Base-by-base conservation (phyloP, 495 filamentous ascomycete species). In the Cercophora scortea region DNA sequence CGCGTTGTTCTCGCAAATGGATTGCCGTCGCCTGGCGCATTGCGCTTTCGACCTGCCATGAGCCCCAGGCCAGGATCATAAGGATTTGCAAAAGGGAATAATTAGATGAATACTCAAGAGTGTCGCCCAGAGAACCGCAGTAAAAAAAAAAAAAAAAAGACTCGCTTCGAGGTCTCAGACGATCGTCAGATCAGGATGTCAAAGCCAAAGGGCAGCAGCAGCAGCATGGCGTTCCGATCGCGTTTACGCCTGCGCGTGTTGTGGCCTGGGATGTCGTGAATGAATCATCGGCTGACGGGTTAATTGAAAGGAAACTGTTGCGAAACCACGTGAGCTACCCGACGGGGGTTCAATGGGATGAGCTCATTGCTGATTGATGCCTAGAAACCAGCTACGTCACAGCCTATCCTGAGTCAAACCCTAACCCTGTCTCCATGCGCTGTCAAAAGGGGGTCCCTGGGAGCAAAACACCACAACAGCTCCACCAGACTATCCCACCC, bases 21-120 rank as follows among this genome's bases (percentile, higher is more conserved):
- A 40, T 32, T 35, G 19, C 48, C 18, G 40, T 18, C 39, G 36
- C 17, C 32, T 33, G 0, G 61, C 19, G 59, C 59, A 50, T 47
- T 56, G 47, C 61, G 59, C 50, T 62, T 62, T 45, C 50, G 55
- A 32, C 59, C 57, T 32, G 42, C 61, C 61, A 64, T 64, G 0
- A 38, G 9, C 25, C 25, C 25, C 25, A 25, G 25, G 25, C 25
- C 25, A 5, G 25, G 25, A 25, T 25, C 5, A 2, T 25, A 25
- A 25, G 25, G 2, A 2, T 25, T 25, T 25, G 25, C 25, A 5
- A 25, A 25, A 25, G 25, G 25, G 36, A 38, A 38, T 38, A 1
- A 38, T 3, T 10, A 2, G 8, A 38, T 11, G 13, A 13, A 38
- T 38, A 7, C 2, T 7, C 9, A 38, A 38, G 13, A 13, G 3